Base-by-base conservation (phyloP, 2,329 filamentous ascomycete genomes). In the Colletotrichum limetticola region DNA sequence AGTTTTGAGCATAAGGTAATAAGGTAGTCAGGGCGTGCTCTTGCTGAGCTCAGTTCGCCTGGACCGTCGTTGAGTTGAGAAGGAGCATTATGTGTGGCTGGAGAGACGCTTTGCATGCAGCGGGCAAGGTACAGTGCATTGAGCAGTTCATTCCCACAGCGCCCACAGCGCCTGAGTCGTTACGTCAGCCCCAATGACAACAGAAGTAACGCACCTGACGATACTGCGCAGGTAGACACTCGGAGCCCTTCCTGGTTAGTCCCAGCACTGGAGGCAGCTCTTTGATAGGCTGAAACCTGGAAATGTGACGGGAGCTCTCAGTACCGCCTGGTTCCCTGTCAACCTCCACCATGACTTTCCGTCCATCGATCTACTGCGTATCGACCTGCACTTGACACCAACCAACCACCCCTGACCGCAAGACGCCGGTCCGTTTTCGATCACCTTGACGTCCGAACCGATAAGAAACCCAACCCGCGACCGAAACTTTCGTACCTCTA, bases 211-310 rank as follows among this genome's bases (percentile, higher is more conserved):
- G 66, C 56, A 55, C 60, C 60, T 63, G 30, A 55, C 61, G 61
- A 64, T 53, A 8, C 3, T 42, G 37, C 37, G 16, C 16, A 42
- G 37, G 37, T 42, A 64, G 61, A 35, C 61, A 28, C 61, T 28
- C 61, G 35, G 58, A 72, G 63, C 68, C 32, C 26, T 61, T 66
- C 57, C 61, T 66, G 74, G 72, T 57, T 65, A 67, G 67, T 56
- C 73, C 72, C 68, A 66, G 68, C 52, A n/a, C 37, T 11, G 42
- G n/a, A 52, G 57, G 56, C 67, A 66, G 52, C 56, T 53, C 61
- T 56, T 67, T 75, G 71, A 75, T 75, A 72, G 72, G 72, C 68
- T 72, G 68, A 66, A 72, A 74, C 68, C 28, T 65, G 68, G 22
- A 72, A 59, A 72, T 71, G 66, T 66, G 68, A 74, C 60, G 65